Base-by-base conservation (phyloP, 192 early-diverging fungal species). In the Umbelopsis sp. region DNA sequence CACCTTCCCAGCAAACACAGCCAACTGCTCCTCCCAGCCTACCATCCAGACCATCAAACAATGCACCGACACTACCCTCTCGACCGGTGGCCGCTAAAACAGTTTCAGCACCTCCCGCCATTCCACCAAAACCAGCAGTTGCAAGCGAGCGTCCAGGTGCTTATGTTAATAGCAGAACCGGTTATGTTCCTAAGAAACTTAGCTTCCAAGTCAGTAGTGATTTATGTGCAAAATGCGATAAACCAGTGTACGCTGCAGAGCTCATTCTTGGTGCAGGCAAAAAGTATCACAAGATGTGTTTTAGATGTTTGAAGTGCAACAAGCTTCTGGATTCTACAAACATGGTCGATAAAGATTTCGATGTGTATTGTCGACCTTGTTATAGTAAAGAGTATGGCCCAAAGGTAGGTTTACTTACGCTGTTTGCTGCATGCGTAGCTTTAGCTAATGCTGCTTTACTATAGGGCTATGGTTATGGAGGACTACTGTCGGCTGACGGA, bases 241-340 rank as follows among this genome's bases (percentile, higher is more conserved):
- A 88, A 45, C 71, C 81, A 11, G 87, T 88, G 17, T 88, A 86
- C 71, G 85, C 85, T 51, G 87, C 85, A 10, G 87, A 88, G 73
- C 75, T 83, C 66, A 85, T 85, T 17, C 65, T 82, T 41, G 83
- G 80, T 11, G 87, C 85, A n/a, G 84, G 84, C 7, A 79, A 80
- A 44, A 88, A 88, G 54, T 88, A 86, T 65, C 87, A 88, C 65
- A 88, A 86, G 47, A 38, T 84, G 14, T 88, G 87, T 66, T 65
- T 88, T 41, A 77, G 79, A 29, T 88, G 87, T 65, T 74, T 75
- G 11, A 74, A 78, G 22, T 88, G 87, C 45, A 81, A 75, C 49
- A 88, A 88, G 71, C 65, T 79, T 21, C 68, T 88, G 66, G 80
- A 85, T 72, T 86, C 87, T 25, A 83, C 80, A 34, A 88, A 82